A percentile compares a stretch with the other conserved stretches of the same genome.
Conservation (phyloP, 1,139 yeast species). For the Geotrichum cucujoidarum region DNA sequence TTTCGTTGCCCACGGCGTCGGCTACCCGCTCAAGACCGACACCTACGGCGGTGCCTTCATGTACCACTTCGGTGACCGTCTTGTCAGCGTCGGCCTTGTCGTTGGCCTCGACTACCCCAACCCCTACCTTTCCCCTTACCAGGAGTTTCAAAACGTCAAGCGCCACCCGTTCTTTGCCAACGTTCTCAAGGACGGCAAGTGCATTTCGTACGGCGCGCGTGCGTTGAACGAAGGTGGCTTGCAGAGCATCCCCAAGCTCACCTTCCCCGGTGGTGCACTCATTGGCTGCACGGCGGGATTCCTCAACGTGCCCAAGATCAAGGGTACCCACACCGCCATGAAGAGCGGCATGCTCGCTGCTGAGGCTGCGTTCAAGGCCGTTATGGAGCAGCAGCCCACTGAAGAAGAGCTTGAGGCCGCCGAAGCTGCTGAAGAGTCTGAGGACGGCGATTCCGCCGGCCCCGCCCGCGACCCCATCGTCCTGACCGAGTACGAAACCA, state of each 20-base stretch:
- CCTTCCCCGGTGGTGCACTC: constrained; percentile 92
- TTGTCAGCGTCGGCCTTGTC: constrained; percentile 86
- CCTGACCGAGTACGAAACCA: constrained; percentile 54
- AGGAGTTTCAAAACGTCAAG: constrained; percentile 92
- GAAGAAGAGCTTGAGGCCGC: constrained; percentile 38
- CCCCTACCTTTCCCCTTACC: constrained; percentile 92
- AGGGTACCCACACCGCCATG: constrained; percentile 98
- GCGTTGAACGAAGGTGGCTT: constrained; percentile 95
- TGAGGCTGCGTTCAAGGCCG: constrained; percentile 62
- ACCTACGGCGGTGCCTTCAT: constrained; percentile 96
- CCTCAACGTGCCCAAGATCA: constrained; percentile 92
- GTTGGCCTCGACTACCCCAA: constrained; percentile 89
- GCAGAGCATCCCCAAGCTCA: constrained; percentile 82
- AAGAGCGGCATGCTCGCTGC: constrained; percentile 95
- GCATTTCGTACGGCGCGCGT: constrained; percentile 90
- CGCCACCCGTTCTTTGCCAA: constrained; percentile 80
- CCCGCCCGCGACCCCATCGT: constrained; percentile 38
- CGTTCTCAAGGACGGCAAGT: constrained; percentile 80
- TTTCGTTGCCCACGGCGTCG: constrained; percentile 79
- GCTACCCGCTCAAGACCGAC: constrained; percentile 70
- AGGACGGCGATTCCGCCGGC: constrained; percentile 30
- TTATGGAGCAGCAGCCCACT: constrained; percentile 41
- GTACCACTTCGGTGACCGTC: constrained; percentile 92
- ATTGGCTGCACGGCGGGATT: constrained; percentile 97
- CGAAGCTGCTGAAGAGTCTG: constrained; percentile 35